A percentile compares a stretch with the other conserved stretches of the same genome.
phyloP scores from a whole-genome alignment of 2,329 filamentous ascomycete species.

The Paraphaeosphaeria minitans region DNA sequence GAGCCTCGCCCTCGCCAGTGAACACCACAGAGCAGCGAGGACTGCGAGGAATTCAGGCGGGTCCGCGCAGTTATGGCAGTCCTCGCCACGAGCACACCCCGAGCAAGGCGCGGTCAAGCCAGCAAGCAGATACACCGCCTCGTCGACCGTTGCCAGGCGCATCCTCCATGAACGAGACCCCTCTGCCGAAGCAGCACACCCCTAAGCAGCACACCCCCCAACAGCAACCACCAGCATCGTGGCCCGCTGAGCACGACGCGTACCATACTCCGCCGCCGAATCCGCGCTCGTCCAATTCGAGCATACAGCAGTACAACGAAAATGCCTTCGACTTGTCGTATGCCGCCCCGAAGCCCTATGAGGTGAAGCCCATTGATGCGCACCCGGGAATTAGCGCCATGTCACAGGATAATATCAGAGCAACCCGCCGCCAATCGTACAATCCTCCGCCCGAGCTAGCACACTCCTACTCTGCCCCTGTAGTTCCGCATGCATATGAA shows the following conservation, averaged over 20 bases:
- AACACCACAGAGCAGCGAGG: slow-evolving; percentile 39
- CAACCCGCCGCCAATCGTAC: slow-evolving; percentile 28
- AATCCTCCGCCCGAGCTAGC: slow-evolving; percentile 38
- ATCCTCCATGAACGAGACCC: slow-evolving; percentile 26
- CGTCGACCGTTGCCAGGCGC: slow-evolving; percentile 38
- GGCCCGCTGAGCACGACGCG: slow-evolving; percentile 22
- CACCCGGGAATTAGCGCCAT: slow-evolving; percentile 22
- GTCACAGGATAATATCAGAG: slow-evolving; percentile 37
- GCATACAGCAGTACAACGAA: slow-evolving; percentile 25
- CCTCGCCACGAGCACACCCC: slow-evolving; percentile 36
- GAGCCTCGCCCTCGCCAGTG: slow-evolving; percentile 47
- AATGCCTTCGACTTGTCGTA: slow-evolving; percentile 45
- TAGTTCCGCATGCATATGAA: slow-evolving; percentile 44
- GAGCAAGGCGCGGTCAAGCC: slow-evolving; percentile 26
- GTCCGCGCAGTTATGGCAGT: slow-evolving; percentile 42
- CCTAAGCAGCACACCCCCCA: slow-evolving; percentile 36
- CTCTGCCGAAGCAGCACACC: slow-evolving; percentile 29
- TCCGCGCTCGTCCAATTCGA: slow-evolving; percentile 31
- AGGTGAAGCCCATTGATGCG: slow-evolving; percentile 38
- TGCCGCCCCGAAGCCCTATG: slow-evolving; percentile 44
- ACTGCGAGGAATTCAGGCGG: slow-evolving; percentile 35
- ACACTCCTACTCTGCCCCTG: slow-evolving; percentile 54
- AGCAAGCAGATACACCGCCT: slow-evolving; percentile 30
- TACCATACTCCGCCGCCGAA: slow-evolving; percentile 28
- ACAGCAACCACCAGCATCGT: slow-evolving; percentile 18